Base-by-base conservation (phyloP, 352 stramenopile genomes). In the Phytophthora quininea region DNA sequence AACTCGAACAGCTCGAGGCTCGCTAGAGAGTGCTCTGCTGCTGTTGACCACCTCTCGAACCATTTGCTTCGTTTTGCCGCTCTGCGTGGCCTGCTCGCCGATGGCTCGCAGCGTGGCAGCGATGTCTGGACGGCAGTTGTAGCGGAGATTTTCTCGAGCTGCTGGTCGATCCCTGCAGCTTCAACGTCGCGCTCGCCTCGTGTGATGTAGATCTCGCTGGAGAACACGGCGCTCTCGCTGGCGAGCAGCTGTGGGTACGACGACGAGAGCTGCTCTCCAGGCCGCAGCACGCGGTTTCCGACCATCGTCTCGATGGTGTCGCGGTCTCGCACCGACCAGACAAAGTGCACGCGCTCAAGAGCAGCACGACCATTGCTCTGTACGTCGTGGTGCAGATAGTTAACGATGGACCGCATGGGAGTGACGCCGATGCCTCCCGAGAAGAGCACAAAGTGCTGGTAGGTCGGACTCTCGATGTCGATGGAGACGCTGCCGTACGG, bases 361-460 rank as follows among this genome's bases (percentile, higher is more conserved):
- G 19, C 50, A 49, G n/a, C 35, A 30, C 52, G 29, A 1, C 29
- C 47, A 6, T 47, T 35, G 15, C 40, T 14, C 19, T 58, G 38
- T 15, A 56, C 45, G 14, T 71, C 58, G 35, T 70, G 63, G 58
- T 71, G 49, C 3, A 80, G 40, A 8, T 71, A 55, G 54, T 84
- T 84, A 3, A 57, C 62, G 2, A 82, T 49, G 12, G 67, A 69
- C 32, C 75, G 57, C 69, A 86, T 82, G 2, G 75, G 74, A 8
- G 78, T 84, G 45, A 84, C 53, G 7, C 19, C 78, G 15, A 86
- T 77, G 38, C 78, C 78, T 9, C 78, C 75, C 29, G 64, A 70
- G 42, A 86, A 59, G 24, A 89, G 64, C 9, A 71, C 67, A 3
- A 85, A 47, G 65, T 85, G 73, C 2, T 75, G 74, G 63, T 85